These are phyloP conservation scores for Aureobasidium leucospermi DNA, from an alignment of 2,329 filamentous ascomycete genomes.

Conservation along the genomic window DNA sequence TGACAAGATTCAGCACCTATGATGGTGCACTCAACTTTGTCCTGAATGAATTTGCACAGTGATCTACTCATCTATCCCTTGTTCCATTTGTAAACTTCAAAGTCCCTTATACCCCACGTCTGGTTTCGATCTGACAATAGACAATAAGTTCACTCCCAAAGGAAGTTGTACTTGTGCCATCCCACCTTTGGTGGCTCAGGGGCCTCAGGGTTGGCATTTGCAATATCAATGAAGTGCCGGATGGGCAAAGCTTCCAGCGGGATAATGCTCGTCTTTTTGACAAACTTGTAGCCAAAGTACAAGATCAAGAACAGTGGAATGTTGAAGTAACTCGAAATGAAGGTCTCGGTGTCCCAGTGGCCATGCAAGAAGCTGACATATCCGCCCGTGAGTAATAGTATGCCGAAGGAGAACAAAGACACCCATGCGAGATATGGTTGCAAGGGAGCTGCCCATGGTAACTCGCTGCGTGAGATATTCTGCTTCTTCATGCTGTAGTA, in stretches of 20 bases:
- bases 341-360: constrained; percentile 22
- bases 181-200: constrained; percentile 17
- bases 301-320: constrained; percentile 23
- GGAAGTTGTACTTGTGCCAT: constrained; percentile 23
- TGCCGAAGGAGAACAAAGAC: constrained; percentile 18
- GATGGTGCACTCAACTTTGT: no score
- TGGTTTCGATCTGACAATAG: background rate
- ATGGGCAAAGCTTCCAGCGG: constrained; percentile 22
- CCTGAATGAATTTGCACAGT: no score
- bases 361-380: constrained; percentile 18
- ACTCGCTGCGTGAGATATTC: constrained; percentile 20
- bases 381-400: background rate
- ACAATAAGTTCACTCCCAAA: constrained; percentile 18
- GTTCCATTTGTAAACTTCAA: no score
- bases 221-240: constrained; percentile 23
- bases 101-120: background rate
- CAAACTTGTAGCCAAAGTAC: constrained; percentile 25
- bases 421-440: constrained; percentile 26
- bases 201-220: constrained; percentile 22
- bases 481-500: constrained; percentile 22
- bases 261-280: constrained; percentile 22
- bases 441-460: constrained; percentile 24
- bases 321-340: constrained; percentile 25
- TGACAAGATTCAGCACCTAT: no score
- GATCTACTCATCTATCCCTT: no score